Base-by-base conservation (phyloP, 352 stramenopile species). In the Phytophthora sp. region DNA sequence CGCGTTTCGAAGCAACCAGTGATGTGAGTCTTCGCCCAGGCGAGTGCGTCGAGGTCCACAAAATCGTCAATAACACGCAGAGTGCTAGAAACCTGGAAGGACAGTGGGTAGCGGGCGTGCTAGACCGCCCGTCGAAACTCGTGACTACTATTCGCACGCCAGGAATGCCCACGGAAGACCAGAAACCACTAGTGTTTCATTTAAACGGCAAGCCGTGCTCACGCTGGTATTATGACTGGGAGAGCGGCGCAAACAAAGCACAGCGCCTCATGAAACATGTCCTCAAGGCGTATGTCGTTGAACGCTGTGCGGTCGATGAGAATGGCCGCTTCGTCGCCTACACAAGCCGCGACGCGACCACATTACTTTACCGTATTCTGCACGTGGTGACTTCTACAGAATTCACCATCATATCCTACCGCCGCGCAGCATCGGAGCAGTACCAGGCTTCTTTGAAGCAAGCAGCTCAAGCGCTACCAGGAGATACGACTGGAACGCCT, bases 211-310 rank as follows among this genome's bases (percentile, higher is more conserved):
- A 74, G n/a, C 51, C 73, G 5, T 55, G 45, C 35, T 50, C 59
- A 4, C 65, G 72, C 8, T 88, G 79, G 79, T 86, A 86, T 61
- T 88, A 86, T 57, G 67, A 83, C 37, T 88, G 79, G 79, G 79
- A 82, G 49, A 84, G 76, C 54, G 76, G 64, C 0, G 73, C 76
- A n/a, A 88, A 71, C 32, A 85, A 82, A 43, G 74, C 69, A 1
- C 78, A 84, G 45, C 72, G 79, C 10, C 76, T 84, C 51, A 88
- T 70, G 31, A 78, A 83, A 43, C 79, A 88, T 56, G 74, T 83
- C 12, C 66, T 88, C 10, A 70, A 74, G 26, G 66, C 72, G 9
- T 88, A 86, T 41, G 62, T 88, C 7, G 54, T 88, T 4, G 58
- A 74, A 24, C 62, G 65, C 23, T 77, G 59, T 31, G 53, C 50